Base-by-base conservation (phyloP, 2,329 filamentous ascomycete species). In the Fusarium metavorans region DNA sequence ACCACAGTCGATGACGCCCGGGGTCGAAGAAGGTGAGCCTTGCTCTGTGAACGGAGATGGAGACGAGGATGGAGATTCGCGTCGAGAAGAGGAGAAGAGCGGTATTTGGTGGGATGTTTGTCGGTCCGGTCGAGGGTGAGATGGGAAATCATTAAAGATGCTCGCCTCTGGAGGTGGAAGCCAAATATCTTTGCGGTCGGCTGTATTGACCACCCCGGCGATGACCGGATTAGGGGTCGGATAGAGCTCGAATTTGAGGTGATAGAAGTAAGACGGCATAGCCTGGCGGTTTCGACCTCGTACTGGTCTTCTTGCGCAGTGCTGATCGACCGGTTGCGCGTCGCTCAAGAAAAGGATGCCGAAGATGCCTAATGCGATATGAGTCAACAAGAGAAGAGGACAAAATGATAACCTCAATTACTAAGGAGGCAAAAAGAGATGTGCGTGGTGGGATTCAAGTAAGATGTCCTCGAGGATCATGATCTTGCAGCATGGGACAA, bases 241-340 rank as follows among this genome's bases (percentile, higher is more conserved):
- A 80, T 92, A 92, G 48, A 92, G 85, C 83, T 93, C 91, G 77
- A 93, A 88, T 76, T 89, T 91, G n/a, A 93, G 79, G 76, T 92
- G 90, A 77, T 92, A 92, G 74, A 89, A 90, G 80, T 91, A 92
- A 34, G 87, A 87, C 84, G 88, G 87, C 89, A 91, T 91, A 84
- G 79, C 84, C 80, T 80, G 69, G 35, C 35, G 56, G 23, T 67
- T 34, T 64, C 34, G 56, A 43, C 35, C 52, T 48, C 27, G 34
- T 45, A 52, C 25, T 45, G n/a, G 50, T 34, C 63, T 61, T 56
- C 37, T 25, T 61, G 30, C 34, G 32, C 39, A 32, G 18, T 32
- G 43, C 30, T 39, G 43, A 25, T 43, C 30, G 45, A 23, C 63
- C 23, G 45, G 20, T 20, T 57, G 61, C 35, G 25, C 34, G 67